Conservation (phyloP, 768 basidiomycete species). For the Agaricus subrufescens region DNA sequence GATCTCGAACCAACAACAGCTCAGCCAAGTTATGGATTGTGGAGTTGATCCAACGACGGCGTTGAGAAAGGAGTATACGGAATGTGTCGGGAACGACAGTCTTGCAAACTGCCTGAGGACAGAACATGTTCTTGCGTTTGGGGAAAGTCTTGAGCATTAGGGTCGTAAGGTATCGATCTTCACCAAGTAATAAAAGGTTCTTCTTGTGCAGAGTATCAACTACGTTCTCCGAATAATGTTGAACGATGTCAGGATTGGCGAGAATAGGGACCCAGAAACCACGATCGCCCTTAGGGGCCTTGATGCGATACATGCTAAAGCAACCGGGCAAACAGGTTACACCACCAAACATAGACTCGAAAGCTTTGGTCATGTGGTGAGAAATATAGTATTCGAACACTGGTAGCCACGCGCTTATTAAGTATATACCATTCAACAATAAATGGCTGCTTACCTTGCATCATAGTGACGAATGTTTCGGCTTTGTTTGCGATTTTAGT, state of each 20-base stretch:
- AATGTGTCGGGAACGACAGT: constrained; percentile 98
- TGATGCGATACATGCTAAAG: constrained; percentile 99
- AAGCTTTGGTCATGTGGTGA: constrained; percentile 97
- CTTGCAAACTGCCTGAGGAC: constrained; percentile 98
- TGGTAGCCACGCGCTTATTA: constrained; percentile 26
- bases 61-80: constrained; percentile 87
- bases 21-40: constrained; percentile 98
- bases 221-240: constrained; percentile 99
- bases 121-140: constrained; percentile 98
- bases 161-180: constrained; percentile 98
- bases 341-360: constrained; percentile 99
- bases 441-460: constrained; percentile 72
- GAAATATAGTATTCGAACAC: constrained; percentile 99
- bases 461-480: constrained; percentile 99
- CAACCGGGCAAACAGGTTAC: constrained; percentile 99
- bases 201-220: constrained; percentile 99
- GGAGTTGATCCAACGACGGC: constrained; percentile 99
- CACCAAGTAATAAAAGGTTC: constrained; percentile 93
- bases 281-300: constrained; percentile 93
- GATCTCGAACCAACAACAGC: constrained; percentile 88
- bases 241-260: constrained; percentile 97
- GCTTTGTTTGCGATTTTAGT: constrained; percentile 99
- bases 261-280: constrained; percentile 99
- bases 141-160: constrained; percentile 99
- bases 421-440: background rate